Percentiles rank a stretch among this genome's conserved stretches.
phyloP scores from a whole-genome alignment of 352 stramenopile species.

The Phytophthora hybrid region DNA sequence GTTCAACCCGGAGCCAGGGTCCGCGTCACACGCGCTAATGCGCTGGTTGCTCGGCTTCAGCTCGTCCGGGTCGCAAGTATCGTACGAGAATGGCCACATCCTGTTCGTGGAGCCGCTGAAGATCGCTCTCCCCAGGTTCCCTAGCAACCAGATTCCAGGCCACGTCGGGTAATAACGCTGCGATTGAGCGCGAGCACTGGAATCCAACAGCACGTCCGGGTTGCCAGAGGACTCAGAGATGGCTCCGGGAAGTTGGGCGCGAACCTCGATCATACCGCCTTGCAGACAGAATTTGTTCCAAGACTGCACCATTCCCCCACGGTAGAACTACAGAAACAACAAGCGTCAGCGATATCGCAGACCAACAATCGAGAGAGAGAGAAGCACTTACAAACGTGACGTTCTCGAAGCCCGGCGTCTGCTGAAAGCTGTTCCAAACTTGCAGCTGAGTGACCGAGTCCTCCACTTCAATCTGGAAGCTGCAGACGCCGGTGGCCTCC shows the following conservation, averaged over 20 bases:
- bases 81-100: slow-evolving; percentile 96
- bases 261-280: slow-evolving; percentile 89
- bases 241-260: slow-evolving; percentile 80
- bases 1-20: slow-evolving; percentile 92
- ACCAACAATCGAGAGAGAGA: neutral
- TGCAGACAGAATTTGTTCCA: slow-evolving; percentile 97
- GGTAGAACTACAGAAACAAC: slow-evolving; percentile 44
- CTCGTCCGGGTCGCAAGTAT: slow-evolving; percentile 75
- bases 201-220: slow-evolving; percentile 47
- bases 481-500: slow-evolving; percentile 29
- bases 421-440: slow-evolving; percentile 58
- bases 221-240: slow-evolving; percentile 50
- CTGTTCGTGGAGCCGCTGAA: slow-evolving; percentile 92
- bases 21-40: slow-evolving; percentile 85
- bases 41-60: slow-evolving; percentile 51
- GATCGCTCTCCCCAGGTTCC: slow-evolving; percentile 90
- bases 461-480: slow-evolving; percentile 53
- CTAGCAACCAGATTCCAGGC: slow-evolving; percentile 94
- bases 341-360: slow-evolving; percentile 55
- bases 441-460: slow-evolving; percentile 36
- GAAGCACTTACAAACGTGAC: slow-evolving; percentile 48
- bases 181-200: slow-evolving; percentile 41
- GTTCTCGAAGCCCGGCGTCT: slow-evolving; percentile 46
- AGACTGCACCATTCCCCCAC: slow-evolving; percentile 89
- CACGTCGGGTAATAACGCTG: slow-evolving; percentile 74